Base-by-base conservation (phyloP, 2,329 filamentous ascomycete species). In the Colletotrichum tropicale region DNA sequence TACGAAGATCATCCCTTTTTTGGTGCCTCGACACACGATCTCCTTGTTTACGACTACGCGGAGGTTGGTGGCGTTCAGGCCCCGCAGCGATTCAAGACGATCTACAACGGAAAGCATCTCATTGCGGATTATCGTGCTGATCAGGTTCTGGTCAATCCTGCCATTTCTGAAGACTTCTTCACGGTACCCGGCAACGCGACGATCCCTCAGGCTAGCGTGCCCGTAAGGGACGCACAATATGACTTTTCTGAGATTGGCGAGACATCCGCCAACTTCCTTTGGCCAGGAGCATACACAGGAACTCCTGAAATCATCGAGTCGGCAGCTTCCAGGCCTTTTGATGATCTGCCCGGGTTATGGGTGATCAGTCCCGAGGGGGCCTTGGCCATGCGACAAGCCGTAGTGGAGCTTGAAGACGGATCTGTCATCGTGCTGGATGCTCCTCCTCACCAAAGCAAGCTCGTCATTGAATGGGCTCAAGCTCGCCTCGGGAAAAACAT, bases 401-500 rank as follows among this genome's bases (percentile, higher is more conserved):
- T 78, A 15, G 48, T 72, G 6, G 77, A 78, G 52, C 72, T 78
- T 16, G 76, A 77, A 16, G 72, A 76, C 48, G 56, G 56, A 26
- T 64, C 62, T 5, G 43, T 78, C 8, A 64, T 78, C 6, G 77
- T 78, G 2, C 68, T 73, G 13, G 77, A 78, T 32, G 71, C 76
- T 3, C 77, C 77, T 6, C 77, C 73, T 24, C 77, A 78, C n/a
- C 77, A 78, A 28, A 77, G 76, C 24, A 68, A 76, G 18, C 74
- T 78, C 16, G 66, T 78, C 6, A 76, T 78, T 24, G 70, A 65
- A 62, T 78, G 76, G 74, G 71, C 77, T 28, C 55, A 76, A 48
- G 38, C 76, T 8, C 71, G 55, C 32, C 64, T 78, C 2, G 32
- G 67, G 28, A 78, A 71, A 32, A 71, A 71, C 16, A 72, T 78